Percentiles rank a stretch among this genome's conserved stretches.
Evolutionary conservation across 345 rosid species (phyloP).

Genomic region (Toxicodendron radicans): DNA sequence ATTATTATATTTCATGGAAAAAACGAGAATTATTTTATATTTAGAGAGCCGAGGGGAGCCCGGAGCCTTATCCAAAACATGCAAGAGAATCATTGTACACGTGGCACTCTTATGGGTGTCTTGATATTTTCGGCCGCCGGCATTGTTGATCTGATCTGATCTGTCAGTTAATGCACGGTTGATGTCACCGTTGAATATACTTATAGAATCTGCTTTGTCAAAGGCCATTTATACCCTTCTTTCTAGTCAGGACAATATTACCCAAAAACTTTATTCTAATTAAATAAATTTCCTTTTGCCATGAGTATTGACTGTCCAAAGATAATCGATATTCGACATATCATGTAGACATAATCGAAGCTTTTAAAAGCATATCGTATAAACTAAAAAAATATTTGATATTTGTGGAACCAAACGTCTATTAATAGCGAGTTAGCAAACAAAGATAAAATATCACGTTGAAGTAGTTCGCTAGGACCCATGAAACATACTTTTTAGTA

Average conservation of each 20-base stretch:
- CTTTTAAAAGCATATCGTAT: too few relatives aligned
- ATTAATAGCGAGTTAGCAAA: too few relatives aligned
- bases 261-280: background rate
- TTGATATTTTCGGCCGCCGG: constrained; percentile 36
- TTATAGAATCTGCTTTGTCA: background rate
- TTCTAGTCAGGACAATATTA: background rate
- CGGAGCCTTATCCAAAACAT: constrained; percentile 43
- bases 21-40: background rate
- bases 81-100: constrained; percentile 29
- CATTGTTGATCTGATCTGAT: constrained; percentile 6
- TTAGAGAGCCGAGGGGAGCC: too few relatives aligned
- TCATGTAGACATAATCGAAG: too few relatives aligned
- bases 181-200: constrained; percentile 8
- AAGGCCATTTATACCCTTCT: constrained; percentile 27
- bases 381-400: too few relatives aligned
- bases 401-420: too few relatives aligned
- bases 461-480: background rate
- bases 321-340: too few relatives aligned
- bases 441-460: background rate
- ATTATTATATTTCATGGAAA: background rate
- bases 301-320: too few relatives aligned
- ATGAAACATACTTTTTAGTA: too few relatives aligned
- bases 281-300: too few relatives aligned
- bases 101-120: constrained; percentile 31
- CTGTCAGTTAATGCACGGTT: background rate